A percentile compares a stretch with the other conserved stretches of the same genome.
Conservation (phyloP, 768 basidiomycete genomes). For the Harrya chromipes region DNA sequence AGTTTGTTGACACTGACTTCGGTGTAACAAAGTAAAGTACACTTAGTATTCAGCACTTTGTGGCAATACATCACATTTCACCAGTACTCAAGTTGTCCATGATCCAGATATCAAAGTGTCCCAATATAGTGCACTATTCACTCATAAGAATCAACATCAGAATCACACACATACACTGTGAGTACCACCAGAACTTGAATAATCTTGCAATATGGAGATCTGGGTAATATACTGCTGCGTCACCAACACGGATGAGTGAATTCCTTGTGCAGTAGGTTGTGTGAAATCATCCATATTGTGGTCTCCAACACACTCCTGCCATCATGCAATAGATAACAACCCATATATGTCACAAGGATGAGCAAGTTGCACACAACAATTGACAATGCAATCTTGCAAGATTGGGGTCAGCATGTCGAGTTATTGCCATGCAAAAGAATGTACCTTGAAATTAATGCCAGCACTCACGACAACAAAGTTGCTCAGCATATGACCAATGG, state of each 20-base stretch:
- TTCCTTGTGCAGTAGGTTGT: background rate
- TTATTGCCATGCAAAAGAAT: too few species aligned
- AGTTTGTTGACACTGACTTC: too few species aligned
- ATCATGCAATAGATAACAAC: constrained; percentile 3
- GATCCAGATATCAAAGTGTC: too few species aligned
- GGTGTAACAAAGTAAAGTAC: too few species aligned
- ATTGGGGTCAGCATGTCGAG: background rate
- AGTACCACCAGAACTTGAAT: too few species aligned
- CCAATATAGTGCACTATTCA: too few species aligned
- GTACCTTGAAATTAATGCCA: constrained; percentile 8
- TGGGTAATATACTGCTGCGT: background rate
- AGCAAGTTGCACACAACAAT: constrained; percentile 17
- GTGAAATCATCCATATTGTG: constrained; percentile 5
- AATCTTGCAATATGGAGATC: background rate
- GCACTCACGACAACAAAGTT: background rate
- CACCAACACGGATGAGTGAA: background rate
- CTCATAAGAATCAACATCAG: too few species aligned
- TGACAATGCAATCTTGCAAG: constrained; percentile 4
- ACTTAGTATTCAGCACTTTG: too few species aligned
- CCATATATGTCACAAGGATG: constrained; percentile 13
- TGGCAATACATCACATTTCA: too few species aligned
- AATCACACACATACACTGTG: too few species aligned
- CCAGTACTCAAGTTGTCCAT: too few species aligned
- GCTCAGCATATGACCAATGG: background rate
- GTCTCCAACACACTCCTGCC: background rate